A percentile compares a stretch with the other conserved stretches of the same genome.
Evolutionary conservation across 129 eudicot genomes (phyloP).

Genomic region (Saposhnikovia divaricata): DNA sequence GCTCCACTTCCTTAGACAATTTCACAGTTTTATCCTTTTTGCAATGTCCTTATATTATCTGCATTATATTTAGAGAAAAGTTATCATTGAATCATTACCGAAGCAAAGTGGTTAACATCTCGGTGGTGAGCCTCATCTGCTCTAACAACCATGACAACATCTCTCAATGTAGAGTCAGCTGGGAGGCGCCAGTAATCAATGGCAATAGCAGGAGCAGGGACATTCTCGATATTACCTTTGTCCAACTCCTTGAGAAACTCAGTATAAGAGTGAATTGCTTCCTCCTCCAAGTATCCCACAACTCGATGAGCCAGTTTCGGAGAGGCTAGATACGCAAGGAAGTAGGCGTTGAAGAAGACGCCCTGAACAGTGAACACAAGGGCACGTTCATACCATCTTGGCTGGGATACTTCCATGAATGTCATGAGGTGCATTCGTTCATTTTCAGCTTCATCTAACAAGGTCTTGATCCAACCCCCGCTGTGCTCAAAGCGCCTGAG

Average conservation of each 20-base stretch:
- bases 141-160: slow-evolving; percentile 85
- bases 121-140: slow-evolving; percentile 99
- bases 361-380: slow-evolving; percentile 49
- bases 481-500: slow-evolving; percentile 55
- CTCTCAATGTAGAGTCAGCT: slow-evolving; percentile 60
- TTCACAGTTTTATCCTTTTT: no score
- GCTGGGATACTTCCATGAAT: slow-evolving; percentile 31
- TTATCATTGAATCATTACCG: slow-evolving; percentile 27
- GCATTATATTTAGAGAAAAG: not conserved
- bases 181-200: slow-evolving; percentile 95
- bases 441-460: slow-evolving; percentile 54
- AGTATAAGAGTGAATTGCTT: slow-evolving; percentile 92
- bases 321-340: slow-evolving; percentile 40
- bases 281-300: slow-evolving; percentile 76
- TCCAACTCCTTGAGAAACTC: slow-evolving; percentile 95
- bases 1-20: not conserved
- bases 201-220: slow-evolving; percentile 96
- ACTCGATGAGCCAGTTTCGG: slow-evolving; percentile 51
- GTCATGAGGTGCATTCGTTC: slow-evolving; percentile 62
- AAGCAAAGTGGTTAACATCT: slow-evolving; percentile 97
- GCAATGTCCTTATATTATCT: no score
- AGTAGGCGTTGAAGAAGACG: slow-evolving; percentile 44
- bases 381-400: slow-evolving; percentile 49
- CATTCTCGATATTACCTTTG: slow-evolving; percentile 74
- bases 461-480: slow-evolving; percentile 55